phyloP scores from a whole-genome alignment of 495 filamentous ascomycete species.

The Aspergillus egyptiacus region DNA sequence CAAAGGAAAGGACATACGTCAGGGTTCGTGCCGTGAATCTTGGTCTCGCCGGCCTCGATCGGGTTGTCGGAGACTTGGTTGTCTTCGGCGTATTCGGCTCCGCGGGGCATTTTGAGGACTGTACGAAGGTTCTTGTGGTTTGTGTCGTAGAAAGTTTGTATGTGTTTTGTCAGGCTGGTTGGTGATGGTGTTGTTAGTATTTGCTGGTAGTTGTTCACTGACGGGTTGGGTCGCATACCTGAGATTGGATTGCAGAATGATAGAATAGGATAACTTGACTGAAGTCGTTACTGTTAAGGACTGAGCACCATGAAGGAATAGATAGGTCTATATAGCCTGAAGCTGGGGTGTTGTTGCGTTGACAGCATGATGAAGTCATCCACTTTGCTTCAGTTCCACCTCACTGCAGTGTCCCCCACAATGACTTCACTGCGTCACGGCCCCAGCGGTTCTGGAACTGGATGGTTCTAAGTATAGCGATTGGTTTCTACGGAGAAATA shows the following conservation, averaged over 20 bases:
- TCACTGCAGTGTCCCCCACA: no score
- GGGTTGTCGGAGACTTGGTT: constrained; percentile 44
- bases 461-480: no score
- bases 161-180: no score
- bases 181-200: not conserved
- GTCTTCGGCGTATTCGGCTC: constrained; percentile 44
- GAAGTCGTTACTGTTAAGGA: no score
- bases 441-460: no score
- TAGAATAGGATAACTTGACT: no score
- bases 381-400: no score
- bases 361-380: not conserved
- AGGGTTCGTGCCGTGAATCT: constrained; percentile 36
- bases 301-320: no score
- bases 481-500: no score
- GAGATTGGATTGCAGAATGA: not conserved
- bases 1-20: constrained; percentile 25
- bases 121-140: not conserved
- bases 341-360: not conserved
- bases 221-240: no score
- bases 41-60: constrained; percentile 40
- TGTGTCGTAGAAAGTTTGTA: constrained; percentile 3
- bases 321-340: not conserved
- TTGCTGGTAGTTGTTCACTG: not conserved
- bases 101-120: constrained; percentile 41
- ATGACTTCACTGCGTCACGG: no score